phyloP scores from a whole-genome alignment of 2,329 filamentous ascomycete species.

The Pestalotiopsis sp. region DNA sequence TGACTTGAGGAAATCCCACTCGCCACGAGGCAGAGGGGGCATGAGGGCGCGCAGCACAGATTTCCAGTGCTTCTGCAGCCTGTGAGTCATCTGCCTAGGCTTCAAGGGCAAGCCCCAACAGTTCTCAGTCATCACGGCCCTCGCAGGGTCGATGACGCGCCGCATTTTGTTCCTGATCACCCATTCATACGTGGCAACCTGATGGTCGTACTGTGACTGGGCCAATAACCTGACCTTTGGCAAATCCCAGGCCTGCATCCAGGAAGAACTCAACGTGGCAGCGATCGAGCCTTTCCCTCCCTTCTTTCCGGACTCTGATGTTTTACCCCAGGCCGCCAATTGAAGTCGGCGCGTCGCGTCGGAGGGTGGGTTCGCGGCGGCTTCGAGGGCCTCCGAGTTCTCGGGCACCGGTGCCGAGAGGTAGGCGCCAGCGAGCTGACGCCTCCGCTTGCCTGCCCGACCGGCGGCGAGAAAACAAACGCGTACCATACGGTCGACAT shows the following conservation, averaged over 20 bases:
- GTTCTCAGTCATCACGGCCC: slow-evolving; percentile 43
- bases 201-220: slow-evolving; percentile 39
- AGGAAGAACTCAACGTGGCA: slow-evolving; percentile 29
- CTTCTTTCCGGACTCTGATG: background rate
- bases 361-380: background rate
- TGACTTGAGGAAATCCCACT: slow-evolving; percentile 58
- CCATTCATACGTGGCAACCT: slow-evolving; percentile 26
- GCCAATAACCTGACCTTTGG: slow-evolving; percentile 45
- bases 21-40: slow-evolving; percentile 54
- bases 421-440: slow-evolving; percentile 43
- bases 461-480: slow-evolving; percentile 56
- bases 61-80: slow-evolving; percentile 52
- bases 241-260: slow-evolving; percentile 54
- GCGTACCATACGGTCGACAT: slow-evolving; percentile 45
- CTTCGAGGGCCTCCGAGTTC: slow-evolving; percentile 44
- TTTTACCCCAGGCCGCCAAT: slow-evolving; percentile 2
- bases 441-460: slow-evolving; percentile 52
- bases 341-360: background rate
- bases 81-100: slow-evolving; percentile 41
- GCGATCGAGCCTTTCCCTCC: background rate
- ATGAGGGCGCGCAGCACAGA: slow-evolving; percentile 46
- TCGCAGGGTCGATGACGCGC: slow-evolving; percentile 36
- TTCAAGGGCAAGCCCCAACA: slow-evolving; percentile 52
- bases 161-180: slow-evolving; percentile 27
- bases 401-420: slow-evolving; percentile 41